A percentile compares a stretch with the other conserved stretches of the same genome.
Evolutionary conservation across 1,139 yeast species (phyloP).

Genomic region (Suhomyces wounanorum): DNA sequence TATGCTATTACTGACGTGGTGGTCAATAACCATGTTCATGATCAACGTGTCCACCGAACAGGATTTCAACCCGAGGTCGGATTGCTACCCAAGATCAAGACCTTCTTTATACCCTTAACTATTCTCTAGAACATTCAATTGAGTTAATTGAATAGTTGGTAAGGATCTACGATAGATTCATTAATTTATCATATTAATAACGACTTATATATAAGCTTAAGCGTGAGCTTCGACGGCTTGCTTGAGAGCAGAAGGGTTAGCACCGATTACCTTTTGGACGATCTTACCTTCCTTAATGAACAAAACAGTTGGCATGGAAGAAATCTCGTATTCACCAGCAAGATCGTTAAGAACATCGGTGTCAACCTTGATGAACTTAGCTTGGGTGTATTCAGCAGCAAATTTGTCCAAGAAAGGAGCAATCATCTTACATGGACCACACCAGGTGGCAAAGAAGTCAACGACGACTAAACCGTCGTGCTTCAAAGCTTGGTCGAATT

Average conservation of each 20-base stretch:
- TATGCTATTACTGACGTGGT: too few relatives aligned
- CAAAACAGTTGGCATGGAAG: slow-evolving; percentile 89
- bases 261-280: slow-evolving; percentile 79
- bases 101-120: too few relatives aligned
- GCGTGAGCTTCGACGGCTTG: slow-evolving; percentile 61
- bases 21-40: too few relatives aligned
- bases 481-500: slow-evolving; percentile 61
- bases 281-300: slow-evolving; percentile 76
- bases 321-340: slow-evolving; percentile 71
- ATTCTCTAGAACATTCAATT: too few relatives aligned
- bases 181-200: background rate
- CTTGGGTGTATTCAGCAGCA: slow-evolving; percentile 45
- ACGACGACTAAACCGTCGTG: slow-evolving; percentile 68
- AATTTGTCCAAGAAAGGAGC: slow-evolving; percentile 77
- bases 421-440: slow-evolving; percentile 90
- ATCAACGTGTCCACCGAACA: too few relatives aligned
- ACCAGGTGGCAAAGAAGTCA: slow-evolving; percentile 90
- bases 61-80: too few relatives aligned
- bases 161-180: background rate
- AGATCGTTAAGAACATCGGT: slow-evolving; percentile 77
- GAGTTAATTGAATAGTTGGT: background rate
- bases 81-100: too few relatives aligned
- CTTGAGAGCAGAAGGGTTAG: slow-evolving; percentile 81
- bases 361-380: slow-evolving; percentile 79
- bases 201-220: slow-evolving; percentile 25